Conservation (phyloP, 1,284 basidiomycete genomes). For the Sporisorium reilianum region DNA sequence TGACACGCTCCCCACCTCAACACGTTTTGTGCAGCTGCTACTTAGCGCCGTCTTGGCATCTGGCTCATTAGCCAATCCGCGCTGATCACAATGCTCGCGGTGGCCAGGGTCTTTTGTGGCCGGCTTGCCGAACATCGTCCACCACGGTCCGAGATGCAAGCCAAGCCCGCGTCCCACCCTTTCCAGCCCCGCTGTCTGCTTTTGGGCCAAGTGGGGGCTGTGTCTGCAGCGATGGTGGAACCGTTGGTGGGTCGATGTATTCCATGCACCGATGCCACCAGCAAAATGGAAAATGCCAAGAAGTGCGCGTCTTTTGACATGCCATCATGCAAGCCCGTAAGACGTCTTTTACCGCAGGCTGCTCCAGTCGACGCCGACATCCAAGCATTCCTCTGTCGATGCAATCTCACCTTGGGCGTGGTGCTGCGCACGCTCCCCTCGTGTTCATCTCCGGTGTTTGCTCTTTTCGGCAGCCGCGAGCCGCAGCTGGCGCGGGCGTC, state of each 20-base stretch:
- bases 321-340: not conserved
- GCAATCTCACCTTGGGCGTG: too few relatives aligned
- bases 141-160: slow-evolving; percentile 5
- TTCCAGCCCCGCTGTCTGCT: too few relatives aligned
- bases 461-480: too few relatives aligned
- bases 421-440: too few relatives aligned
- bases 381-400: too few relatives aligned
- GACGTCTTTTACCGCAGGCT: slow-evolving; percentile 2
- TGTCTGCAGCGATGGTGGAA: not conserved
- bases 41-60: not conserved
- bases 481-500: too few relatives aligned
- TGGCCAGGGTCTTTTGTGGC: not conserved
- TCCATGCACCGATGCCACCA: too few relatives aligned
- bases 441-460: too few relatives aligned
- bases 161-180: slow-evolving; percentile 1
- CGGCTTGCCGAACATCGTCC: slow-evolving; percentile 5
- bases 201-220: not conserved
- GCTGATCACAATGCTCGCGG: too few relatives aligned
- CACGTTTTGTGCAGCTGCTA: not conserved
- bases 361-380: too few relatives aligned
- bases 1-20: too few relatives aligned
- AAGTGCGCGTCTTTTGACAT: slow-evolving; percentile 11
- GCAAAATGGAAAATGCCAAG: not conserved
- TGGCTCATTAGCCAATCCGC: not conserved
- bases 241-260: too few relatives aligned